Conservation (phyloP, 2,329 filamentous ascomycete species). For the Xylariaceae sp. region DNA sequence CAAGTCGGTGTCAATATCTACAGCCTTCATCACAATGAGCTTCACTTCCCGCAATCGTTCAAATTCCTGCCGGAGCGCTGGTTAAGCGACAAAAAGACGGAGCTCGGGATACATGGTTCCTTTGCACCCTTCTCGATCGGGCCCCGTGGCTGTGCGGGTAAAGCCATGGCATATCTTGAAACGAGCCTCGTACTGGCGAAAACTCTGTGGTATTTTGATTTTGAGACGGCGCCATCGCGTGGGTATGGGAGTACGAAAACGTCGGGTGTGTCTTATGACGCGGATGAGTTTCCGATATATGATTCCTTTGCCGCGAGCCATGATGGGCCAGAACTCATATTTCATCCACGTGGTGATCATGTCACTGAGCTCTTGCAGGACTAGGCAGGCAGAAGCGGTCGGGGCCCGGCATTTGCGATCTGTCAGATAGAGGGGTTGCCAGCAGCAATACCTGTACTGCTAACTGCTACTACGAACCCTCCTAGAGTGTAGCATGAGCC, state of each 20-base stretch:
- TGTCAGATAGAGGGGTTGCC: too few species aligned
- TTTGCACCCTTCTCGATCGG: background rate
- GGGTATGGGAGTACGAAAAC: background rate
- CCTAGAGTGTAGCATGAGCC: too few species aligned
- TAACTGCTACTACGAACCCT: too few species aligned
- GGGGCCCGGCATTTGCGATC: too few species aligned
- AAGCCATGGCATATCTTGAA: background rate
- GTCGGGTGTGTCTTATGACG: background rate
- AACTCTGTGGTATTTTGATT: background rate
- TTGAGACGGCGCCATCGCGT: background rate
- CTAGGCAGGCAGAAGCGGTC: too few species aligned
- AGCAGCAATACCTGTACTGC: too few species aligned
- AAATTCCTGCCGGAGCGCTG: background rate
- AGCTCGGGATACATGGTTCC: background rate
- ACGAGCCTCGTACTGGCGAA: background rate
- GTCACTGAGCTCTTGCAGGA: background rate
- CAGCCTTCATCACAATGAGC: slow-evolving; percentile 7
- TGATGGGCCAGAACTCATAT: background rate
- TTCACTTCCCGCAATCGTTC: slow-evolving; percentile 6
- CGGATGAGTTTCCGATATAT: background rate
- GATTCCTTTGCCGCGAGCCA: background rate
- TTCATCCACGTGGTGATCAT: background rate
- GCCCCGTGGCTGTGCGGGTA: background rate
- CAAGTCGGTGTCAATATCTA: slow-evolving; percentile 10
- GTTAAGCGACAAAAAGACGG: background rate